Evolutionary conservation across 2,329 filamentous ascomycete genomes (phyloP).

Genomic region (Xylaria sp.): DNA sequence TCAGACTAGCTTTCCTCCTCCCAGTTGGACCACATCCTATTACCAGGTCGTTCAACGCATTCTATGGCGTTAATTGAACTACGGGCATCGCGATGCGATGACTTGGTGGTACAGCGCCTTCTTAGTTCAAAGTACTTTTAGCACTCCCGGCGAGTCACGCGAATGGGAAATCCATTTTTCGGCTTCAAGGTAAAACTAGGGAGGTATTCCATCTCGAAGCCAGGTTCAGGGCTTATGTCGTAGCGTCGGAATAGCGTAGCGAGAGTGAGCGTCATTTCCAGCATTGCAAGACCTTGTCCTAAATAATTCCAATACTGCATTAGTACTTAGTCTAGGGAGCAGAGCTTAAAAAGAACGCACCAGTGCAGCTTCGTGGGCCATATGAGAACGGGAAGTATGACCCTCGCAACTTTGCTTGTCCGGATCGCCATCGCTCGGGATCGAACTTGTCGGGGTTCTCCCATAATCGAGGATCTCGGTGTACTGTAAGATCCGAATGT

Average conservation of each 20-base stretch:
- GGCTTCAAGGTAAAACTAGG: slow-evolving; percentile 35
- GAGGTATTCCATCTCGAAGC: slow-evolving; percentile 33
- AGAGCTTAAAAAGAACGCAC: slow-evolving; percentile 8
- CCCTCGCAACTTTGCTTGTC: slow-evolving; percentile 33
- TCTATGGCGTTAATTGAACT: slow-evolving; percentile 3
- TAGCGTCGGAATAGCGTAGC: slow-evolving; percentile 32
- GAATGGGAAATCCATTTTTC: slow-evolving; percentile 30
- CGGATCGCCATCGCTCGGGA: slow-evolving; percentile 34
- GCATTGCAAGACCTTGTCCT: slow-evolving; percentile 36
- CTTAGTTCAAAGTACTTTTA: background rate
- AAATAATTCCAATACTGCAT: slow-evolving; percentile 1
- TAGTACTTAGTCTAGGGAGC: background rate
- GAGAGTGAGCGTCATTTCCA: slow-evolving; percentile 34
- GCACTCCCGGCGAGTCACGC: slow-evolving; percentile 24
- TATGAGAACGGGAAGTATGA: slow-evolving; percentile 37
- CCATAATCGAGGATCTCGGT: slow-evolving; percentile 34
- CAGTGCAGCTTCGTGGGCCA: slow-evolving; percentile 34
- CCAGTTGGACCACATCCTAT: background rate
- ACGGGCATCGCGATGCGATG: background rate
- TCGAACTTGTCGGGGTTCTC: slow-evolving; percentile 36
- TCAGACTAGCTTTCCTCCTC: slow-evolving; percentile 1
- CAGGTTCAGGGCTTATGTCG: slow-evolving; percentile 29
- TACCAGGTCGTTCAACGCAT: slow-evolving; percentile 3
- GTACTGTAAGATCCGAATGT: slow-evolving; percentile 15
- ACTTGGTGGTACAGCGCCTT: background rate